Conservation (phyloP, 1,284 basidiomycete genomes). For the Cutaneotrichosporon spelunceum region DNA sequence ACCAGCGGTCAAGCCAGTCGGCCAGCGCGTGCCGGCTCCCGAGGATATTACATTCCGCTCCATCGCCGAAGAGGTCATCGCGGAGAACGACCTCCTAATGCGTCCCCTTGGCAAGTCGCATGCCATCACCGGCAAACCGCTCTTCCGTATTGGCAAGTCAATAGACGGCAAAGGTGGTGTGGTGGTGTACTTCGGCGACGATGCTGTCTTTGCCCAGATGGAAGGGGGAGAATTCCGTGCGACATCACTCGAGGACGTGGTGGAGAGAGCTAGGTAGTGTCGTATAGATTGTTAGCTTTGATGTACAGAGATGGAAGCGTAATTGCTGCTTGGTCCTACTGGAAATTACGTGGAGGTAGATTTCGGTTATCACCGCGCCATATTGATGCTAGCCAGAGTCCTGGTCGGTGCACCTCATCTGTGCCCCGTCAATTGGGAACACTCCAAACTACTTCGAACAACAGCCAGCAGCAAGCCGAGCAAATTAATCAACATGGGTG, state of each 20-base stretch:
- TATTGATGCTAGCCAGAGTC: neutral
- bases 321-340: neutral
- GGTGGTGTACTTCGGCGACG: conserved; percentile 59
- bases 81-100: conserved; percentile 79
- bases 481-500: conserved; percentile 62
- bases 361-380: conserved; percentile 3
- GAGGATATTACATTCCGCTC: conserved; percentile 79
- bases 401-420: neutral
- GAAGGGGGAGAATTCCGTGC: conserved; percentile 46
- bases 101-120: conserved; percentile 79
- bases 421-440: neutral
- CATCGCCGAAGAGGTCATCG: conserved; percentile 83
- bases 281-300: conserved; percentile 7
- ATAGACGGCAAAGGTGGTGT: conserved; percentile 80
- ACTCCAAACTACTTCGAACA: neutral
- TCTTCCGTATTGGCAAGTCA: conserved; percentile 74
- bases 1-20: neutral
- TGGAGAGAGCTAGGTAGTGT: conserved; percentile 4
- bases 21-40: neutral
- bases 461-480: neutral
- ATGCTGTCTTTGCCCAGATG: conserved; percentile 46
- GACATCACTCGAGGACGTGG: conserved; percentile 46
- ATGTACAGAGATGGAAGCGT: neutral
- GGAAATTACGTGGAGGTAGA: neutral
- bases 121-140: conserved; percentile 73